Base-by-base conservation (phyloP, 164 flowering plant genomes). In the Annona cherimola region DNA sequence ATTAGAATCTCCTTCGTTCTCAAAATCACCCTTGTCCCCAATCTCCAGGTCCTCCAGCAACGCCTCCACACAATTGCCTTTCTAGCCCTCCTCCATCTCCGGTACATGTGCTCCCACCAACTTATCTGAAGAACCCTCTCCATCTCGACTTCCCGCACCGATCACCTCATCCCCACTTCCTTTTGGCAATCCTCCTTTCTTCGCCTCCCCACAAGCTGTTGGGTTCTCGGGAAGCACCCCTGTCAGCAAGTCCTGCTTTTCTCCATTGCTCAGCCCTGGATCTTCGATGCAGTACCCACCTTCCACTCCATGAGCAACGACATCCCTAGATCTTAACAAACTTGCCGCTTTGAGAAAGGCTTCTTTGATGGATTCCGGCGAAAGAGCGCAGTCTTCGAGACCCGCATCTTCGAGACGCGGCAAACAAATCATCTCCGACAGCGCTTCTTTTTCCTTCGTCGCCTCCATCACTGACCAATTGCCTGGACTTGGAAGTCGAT, bases 381-480 rank as follows among this genome's bases (percentile, higher is more conserved):
- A 82, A 1, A 95, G 87, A 0, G 99, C 96, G 69, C 96, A 91
- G 81, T 93, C 94, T 74, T 93, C 99, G 63, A 95, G 88, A 16
- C 99, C 98, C 3, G 98, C 94, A 72, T 95, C 97, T 77, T 91
- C 98, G 11, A 93, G 79, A 18, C 86, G 81, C 14, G 97, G 99
- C 14, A 96, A 96, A 16, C 71, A 71, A 67, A 95, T 83, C 55
- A 73, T 75, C 67, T 76, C 69, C 26, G 86, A 68, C 40, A 85
- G 59, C 16, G 73, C 75, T 64, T 72, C 82, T n/a, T n/a, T n/a
- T 39, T 74, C 46, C 6, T 71, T 42, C 3, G 40, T 12, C 9
- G 43, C 43, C 60, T 73, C 70, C 70, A 66, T 73, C 6, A 20
- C 20, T 16, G 20, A 16, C n/a, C n/a, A n/a, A n/a, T n/a, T n/a